Evolutionary conservation across 495 filamentous ascomycete genomes (phyloP).

Genomic region (Tuber umbilicatum): DNA sequence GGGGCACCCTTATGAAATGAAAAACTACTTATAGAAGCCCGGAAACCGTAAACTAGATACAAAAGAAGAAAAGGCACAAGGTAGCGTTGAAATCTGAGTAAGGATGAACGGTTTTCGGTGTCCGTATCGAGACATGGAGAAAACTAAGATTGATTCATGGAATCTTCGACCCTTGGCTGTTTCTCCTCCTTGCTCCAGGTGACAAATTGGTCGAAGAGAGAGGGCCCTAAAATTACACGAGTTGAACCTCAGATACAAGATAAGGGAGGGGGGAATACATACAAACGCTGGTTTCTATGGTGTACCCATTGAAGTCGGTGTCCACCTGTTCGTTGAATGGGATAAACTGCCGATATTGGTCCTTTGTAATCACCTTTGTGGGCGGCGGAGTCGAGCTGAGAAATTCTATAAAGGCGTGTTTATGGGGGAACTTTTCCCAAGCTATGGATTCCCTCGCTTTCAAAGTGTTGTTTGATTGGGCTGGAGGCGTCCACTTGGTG

Average conservation of each 20-base stretch:
- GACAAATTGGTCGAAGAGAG: slow-evolving; percentile 40
- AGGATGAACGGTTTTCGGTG: neutral
- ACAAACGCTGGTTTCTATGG: slow-evolving; percentile 38
- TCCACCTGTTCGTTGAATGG: slow-evolving; percentile 35
- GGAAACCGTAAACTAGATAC: neutral
- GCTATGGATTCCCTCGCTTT: slow-evolving; percentile 3
- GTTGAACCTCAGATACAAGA: neutral
- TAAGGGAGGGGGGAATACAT: slow-evolving; percentile 11
- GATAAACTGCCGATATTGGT: slow-evolving; percentile 41
- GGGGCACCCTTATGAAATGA: neutral
- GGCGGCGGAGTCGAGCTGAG: slow-evolving; percentile 22
- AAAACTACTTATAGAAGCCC: neutral
- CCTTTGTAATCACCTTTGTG: slow-evolving; percentile 37
- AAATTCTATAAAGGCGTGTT: slow-evolving; percentile 37
- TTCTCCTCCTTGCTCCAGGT: slow-evolving; percentile 34
- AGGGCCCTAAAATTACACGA: slow-evolving; percentile 30
- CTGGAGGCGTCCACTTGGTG: slow-evolving; percentile 21
- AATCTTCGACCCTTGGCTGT: slow-evolving; percentile 8
- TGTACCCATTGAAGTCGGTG: slow-evolving; percentile 32
- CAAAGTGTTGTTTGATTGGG: neutral
- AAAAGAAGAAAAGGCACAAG: neutral
- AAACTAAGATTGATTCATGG: neutral
- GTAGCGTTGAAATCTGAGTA: neutral
- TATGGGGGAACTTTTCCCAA: slow-evolving; percentile 30
- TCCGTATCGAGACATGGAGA: neutral